A percentile compares a stretch with the other conserved stretches of the same genome.
These are phyloP conservation scores for Paracamarosporium sp. DNA, from an alignment of 2,329 filamentous ascomycete species.

Conservation along the genomic window DNA sequence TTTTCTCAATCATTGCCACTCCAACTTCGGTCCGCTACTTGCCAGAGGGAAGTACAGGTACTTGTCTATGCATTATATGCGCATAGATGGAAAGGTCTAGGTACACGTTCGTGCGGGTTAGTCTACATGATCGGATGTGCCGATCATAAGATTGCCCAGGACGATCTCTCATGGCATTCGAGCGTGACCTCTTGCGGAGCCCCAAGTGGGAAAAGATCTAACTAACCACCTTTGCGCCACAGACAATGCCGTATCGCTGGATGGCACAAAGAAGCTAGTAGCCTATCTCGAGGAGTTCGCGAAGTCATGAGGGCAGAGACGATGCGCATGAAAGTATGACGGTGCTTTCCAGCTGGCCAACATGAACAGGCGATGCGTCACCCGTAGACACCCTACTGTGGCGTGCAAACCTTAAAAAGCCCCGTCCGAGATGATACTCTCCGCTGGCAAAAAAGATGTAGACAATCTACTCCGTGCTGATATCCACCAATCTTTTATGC, in stretches of 20 bases:
- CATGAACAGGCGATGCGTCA: neutral
- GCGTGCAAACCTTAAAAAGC: conserved; percentile 17
- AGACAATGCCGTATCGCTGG: conserved; percentile 78
- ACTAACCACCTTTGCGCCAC: conserved; percentile 20
- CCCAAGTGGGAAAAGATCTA: conserved; percentile 16
- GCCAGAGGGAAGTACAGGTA: conserved; percentile 19
- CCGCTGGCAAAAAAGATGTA: conserved; percentile 15
- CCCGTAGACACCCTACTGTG: neutral
- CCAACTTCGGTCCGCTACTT: conserved; percentile 9
- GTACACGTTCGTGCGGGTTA: neutral
- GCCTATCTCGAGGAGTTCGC: conserved; percentile 69
- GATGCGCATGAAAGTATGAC: conserved; percentile 22
- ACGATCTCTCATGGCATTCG: conserved; percentile 3
- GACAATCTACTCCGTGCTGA: conserved; percentile 21
- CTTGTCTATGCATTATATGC: conserved; percentile 19
- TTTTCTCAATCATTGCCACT: conserved; percentile 7
- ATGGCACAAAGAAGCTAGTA: conserved; percentile 72
- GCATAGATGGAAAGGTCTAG: conserved; percentile 9
- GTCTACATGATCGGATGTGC: conserved; percentile 3
- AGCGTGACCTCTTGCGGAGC: conserved; percentile 21
- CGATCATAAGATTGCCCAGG: conserved; percentile 9
- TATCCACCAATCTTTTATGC: conserved; percentile 10
- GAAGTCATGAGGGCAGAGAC: conserved; percentile 29
- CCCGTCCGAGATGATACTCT: conserved; percentile 37
- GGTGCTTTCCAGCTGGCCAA: conserved; percentile 11